Evolutionary conservation across 495 filamentous ascomycete species (phyloP), one percentile per base, ranked within the genome.

Genomic region (Echria macrotheca): DNA sequence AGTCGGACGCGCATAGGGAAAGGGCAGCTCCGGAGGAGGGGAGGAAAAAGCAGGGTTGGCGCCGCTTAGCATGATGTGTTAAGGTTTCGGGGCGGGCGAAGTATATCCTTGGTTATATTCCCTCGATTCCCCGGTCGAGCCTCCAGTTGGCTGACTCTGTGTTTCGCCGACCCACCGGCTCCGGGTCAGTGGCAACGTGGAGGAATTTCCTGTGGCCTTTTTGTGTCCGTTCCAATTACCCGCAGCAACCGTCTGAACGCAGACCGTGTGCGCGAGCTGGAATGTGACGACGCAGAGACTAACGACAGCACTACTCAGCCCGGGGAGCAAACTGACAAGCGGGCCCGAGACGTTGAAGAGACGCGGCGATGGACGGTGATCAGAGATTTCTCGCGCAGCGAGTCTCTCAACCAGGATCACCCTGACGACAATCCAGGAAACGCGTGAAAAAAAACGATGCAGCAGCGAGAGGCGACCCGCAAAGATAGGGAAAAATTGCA

Each of bases 51-150:
- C 50, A 52, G 63, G 54, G 52, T 56, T 60, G 19, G 2, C 18
- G 55, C 52, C 52, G 56, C 64, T 71, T 71, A 71, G 69, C 69
- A 72, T 74, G 60, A 63, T 65, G 53, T 49, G 46, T 53, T 69
- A 67, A 63, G 66, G 69, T 67, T 67, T 69, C 64, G 64, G 59
- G 23, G 50, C 44, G 38, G 35, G 15, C 17, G 11, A 25, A 40
- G 38, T 41, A 41, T 41, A 41, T 41, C 38, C 38, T 41, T 41
- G 38, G 3, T 12, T 21, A n/a, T 44, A 55, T 51, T 42, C 33
- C 46, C 29, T 41, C 54, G 52, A 26, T 22, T 43, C 39, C 37
- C 36, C 49, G 24, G 43, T 17, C 40, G 33, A 21, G 29, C 18
- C 14, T 53, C 41, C 38, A 44, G 38, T 50, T 41, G 48, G 38